Base-by-base conservation (phyloP, 495 filamentous ascomycete genomes). In the Parmelia sp. region DNA sequence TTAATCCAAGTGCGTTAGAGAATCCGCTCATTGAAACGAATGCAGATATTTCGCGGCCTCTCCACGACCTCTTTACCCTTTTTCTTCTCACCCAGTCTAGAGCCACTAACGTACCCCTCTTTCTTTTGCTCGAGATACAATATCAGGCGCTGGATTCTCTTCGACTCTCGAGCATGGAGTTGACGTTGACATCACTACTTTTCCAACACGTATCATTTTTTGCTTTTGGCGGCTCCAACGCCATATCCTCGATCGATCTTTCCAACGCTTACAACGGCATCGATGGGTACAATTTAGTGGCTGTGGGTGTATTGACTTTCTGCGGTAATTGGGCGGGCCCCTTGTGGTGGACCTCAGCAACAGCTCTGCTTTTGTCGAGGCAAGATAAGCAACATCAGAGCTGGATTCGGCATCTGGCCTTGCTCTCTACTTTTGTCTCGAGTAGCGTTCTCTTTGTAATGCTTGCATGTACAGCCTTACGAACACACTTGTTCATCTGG, bases 401-500 rank as follows among this genome's bases (percentile, higher is more conserved):
- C 60, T 68, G 66, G 61, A 72, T 29, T 17, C 56, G 72, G 21
- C 83, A 92, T 71, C 71, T 86, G 0, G 73, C 82, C 0, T 60
- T 87, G 61, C 69, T 89, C 70, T 94, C 90, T 23, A 74, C 88
- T 29, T 92, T 91, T 68, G 72, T 80, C 39, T 78, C 86, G 10
- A 73, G 75, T 4, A 81, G 81, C 29, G 73, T 88, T 61, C 73
- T 84, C 23, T 87, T 83, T 39, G 90, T 96, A 12, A 96, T 96
- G 91, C 84, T 81, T 33, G 91, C 95, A 36, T 99, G 95, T 72
- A 90, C 90, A 64, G 76, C 82, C 15, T 71, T 97, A 71, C 79
- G 94, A 69, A 89, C 88, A 51, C 95, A 99, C 79, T 76, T 99
- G 66, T 99, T 99, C 75, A 90, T 99, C 61, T 99, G 95, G 95